Base-by-base conservation (phyloP, 2,329 filamentous ascomycete genomes). In the Cordyceps sp. region DNA sequence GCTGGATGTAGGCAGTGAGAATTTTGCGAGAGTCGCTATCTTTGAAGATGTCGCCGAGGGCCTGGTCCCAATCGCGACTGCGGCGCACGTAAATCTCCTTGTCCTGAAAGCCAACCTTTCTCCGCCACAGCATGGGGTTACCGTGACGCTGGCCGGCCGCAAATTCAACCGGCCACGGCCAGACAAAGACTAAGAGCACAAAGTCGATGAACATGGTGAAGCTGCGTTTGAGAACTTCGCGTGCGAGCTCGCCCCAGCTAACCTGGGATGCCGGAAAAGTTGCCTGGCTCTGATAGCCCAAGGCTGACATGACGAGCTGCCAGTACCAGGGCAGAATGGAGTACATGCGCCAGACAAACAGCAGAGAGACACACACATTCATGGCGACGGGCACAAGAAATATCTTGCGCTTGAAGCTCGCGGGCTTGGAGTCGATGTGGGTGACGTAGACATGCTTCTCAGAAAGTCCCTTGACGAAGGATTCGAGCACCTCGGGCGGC, bases 1-100 rank as follows among this genome's bases (percentile, higher is more conserved):
- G 66, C 38, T 74, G 54, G 29, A 93, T 55, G 36, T 72, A 64
- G 10, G 62, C 62, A 42, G 74, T 62, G 43, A 83, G 66, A 33
- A 73, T 59, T 53, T 57, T 72, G 45, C 56, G 64, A 36, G 65
- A 63, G 30, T 63, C 64, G 18, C 48, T 44, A 34, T 61, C 66
- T 37, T 57, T 56, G 36, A 73, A 57, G 30, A 74, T 59, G 33
- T 75, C 65, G 14, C 57, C 52, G 31, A 80, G 62, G 14, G 61
- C 57, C 17, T 59, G 55, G 39, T 77, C 77, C 82, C 84, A 92
- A 33, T 66, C 66, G 36, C 78, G 66, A 49, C 79, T 86, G 35
- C 78, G 70, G 18, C 86, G 69, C 22, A 93, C 78, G 38, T 92
- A 77, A 30, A 93, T 66, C 60, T 94, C 88, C 40, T 72, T 64